Evolutionary conservation across 2,329 filamentous ascomycete genomes (phyloP), one percentile per base, ranked within the genome.

Genomic region (Metarhizium brunneum): DNA sequence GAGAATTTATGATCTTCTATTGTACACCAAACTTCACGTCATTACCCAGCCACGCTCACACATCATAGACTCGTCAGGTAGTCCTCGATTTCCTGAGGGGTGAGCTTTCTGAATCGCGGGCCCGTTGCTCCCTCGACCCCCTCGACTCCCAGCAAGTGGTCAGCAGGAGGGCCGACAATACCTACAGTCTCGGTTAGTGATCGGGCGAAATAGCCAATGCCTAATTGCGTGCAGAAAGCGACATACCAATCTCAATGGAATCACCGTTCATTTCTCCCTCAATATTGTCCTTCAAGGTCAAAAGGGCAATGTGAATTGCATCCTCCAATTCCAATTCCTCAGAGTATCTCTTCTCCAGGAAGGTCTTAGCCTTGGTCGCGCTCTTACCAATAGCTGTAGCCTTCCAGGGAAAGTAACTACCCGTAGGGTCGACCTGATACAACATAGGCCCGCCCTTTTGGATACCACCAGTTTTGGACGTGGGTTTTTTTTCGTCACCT

Each of bases 241-340:
- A 71, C 85, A 71, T 75, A 91, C 90, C 92, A 72, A 99, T 96
- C 76, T 99, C 94, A 61, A 99, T 95, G 36, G 92, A 96, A 71
- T 97, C 92, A 60, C 92, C 92, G 64, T 92, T 97, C 92, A 97
- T 97, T 77, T 97, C 94, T 56, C 94, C 94, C 77, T 97, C 92
- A 69, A 99, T 99, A 56, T 94, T 96, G 81, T 99, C 94, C 81
- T 99, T 99, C 70, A 99, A 78, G 30, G 94, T 99, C 70, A 99
- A 78, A 55, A 99, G 82, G 58, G 94, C 94, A 77, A 99, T 99
- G 74, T 99, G 94, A 64, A 99, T 94, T 10, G 94, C 94, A 73
- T 99, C 94, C 75, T 99, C 94, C 60, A 99, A 79, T 80, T 99
- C 94, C 68, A 99, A 76, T 45, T 92, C 92, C 70, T 99, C 94